Evolutionary conservation across 2,329 filamentous ascomycete species (phyloP), one percentile per base, ranked within the genome.

Genomic region (Pyrenochaeta sp.): DNA sequence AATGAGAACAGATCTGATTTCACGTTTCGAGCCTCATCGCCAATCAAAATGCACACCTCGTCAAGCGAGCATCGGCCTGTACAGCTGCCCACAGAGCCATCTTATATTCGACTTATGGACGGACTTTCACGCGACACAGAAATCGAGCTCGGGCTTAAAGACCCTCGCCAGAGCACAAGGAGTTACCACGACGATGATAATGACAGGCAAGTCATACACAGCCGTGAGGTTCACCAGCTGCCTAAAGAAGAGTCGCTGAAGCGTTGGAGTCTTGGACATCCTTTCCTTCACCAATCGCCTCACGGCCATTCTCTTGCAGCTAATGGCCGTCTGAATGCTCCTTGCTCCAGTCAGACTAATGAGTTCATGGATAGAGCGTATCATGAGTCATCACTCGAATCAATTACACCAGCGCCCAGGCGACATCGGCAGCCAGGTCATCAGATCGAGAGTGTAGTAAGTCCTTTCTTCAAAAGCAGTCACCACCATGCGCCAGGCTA

Each of bases 401-500:
- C 57, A 1, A 25, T 59, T 9, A 68, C 66, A 2, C 68, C 66
- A 44, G 59, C 45, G 37, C 52, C 65, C 10, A 52, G 36, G n/a
- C 59, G 51, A 13, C 50, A 49, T 40, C 56, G 59, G 12, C 58
- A 66, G 44, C 59, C 67, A n/a, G 49, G 40, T 3, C 56, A 50
- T 15, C 61, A 66, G 54, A 51, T 65, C 49, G 64, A 73, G 45
- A 73, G 40, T 68, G 73, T 79, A 52, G 69, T 76, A 67, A 81
- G 78, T 73, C 76, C 78, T 9, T 79, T 79, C 61, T 79, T 80
- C 61, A 65, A 59, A 45, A 66, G 54, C 58, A 67, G 52, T 46
- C 62, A 56, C 59, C 61, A 50, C 39, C 56, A 58, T 58, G 59
- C 58, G 54, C 55, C 61, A 52, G 13, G 46, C 7, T 52, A 52